Base-by-base conservation (phyloP, 2,329 filamentous ascomycete species). In the Penicillium hordei region DNA sequence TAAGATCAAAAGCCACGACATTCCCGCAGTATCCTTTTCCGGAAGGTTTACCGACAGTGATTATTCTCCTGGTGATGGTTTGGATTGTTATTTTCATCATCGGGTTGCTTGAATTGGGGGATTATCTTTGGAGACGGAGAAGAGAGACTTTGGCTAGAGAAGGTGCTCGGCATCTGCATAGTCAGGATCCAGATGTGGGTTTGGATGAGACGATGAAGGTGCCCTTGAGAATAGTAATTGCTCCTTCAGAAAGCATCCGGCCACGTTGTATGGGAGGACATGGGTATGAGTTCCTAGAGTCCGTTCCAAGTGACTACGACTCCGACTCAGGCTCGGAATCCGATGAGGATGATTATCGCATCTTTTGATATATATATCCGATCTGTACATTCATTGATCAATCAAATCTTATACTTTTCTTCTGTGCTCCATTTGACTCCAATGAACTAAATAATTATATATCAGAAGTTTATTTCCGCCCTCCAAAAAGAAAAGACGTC, bases 11-110 rank as follows among this genome's bases (percentile, higher is more conserved):
- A 1, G 42, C 49, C 4, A 21, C 42, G 7, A 39, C 44, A 13
- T 52, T 59, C 15, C 36, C 58, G 2, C 53, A 44, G 0, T 48
- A 57, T 21, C 43, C 52, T 4, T 31, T 65, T 7, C 60, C 62
- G 4, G 58, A 50, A 3, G 40, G 59, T 0, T 62, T 64, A 23
- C 58, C 61, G 2, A 60, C 61, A 0, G 60, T 66, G 5, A 60
- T 63, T 23, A 39, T 65, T 29, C 53, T 68, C 6, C 50, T 68
- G 9, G 55, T 50, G 13, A 48, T 69, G 51, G 60, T 66, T 5
- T 69, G 67, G 67, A 46, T 69, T 42, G 60, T 59, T 3, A 61
- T 68, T 4, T 51, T 69, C 17, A 59, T 44, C 3, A 56, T 69
- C 21, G 65, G 60, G 1, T n/a, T 68, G 52, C 52, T 65, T 10